Base-by-base conservation (phyloP, 208 protist species). In the Trypanosoma theileri region DNA sequence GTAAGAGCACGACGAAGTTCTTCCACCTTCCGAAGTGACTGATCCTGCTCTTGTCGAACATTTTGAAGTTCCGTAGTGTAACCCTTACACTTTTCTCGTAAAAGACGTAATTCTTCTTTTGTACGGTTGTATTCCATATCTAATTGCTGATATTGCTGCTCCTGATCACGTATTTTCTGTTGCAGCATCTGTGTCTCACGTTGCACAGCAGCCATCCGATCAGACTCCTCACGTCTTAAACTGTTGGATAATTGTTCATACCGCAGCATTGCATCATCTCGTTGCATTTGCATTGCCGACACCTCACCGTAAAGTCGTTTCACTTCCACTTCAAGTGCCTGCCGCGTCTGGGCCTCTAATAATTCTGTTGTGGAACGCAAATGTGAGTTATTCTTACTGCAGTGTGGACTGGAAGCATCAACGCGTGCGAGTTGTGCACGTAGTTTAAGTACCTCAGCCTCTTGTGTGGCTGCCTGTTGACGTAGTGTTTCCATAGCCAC, bases 311-410 rank as follows among this genome's bases (percentile, higher is more conserved):
- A 85, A 31, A 94, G 73, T 3, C 85, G 85, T 71, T 89, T 85
- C 53, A 94, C n/a, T 64, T 94, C 88, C 54, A 81, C 71, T 48
- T 88, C 85, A 13, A 83, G 81, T n/a, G 88, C 83, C 63, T 85
- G 81, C 19, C 82, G 73, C 14, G 85, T 68, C 65, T 94, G 88
- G 45, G 79, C 62, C 22, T 92, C 88, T 9, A 92, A 66, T 12
- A 94, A 51, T 60, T 88, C 85, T 14, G 70, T 73, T 57, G 83
- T 79, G n/a, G 81, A 89, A 35, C 67, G 70, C 1, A 51, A n/a
- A 17, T 22, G 44, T 31, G 69, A 42, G 0, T 46, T 46, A 40
- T 71, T 66, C 28, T 68, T 65, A 22, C 62, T 46, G 35, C 45
- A 42, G 4, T 68, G 56, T 24, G 55, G 57, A 53, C 62, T 65